These are phyloP conservation scores for Albugo laibachii DNA, from an alignment of 352 stramenopile genomes.

Conservation along the genomic window DNA sequence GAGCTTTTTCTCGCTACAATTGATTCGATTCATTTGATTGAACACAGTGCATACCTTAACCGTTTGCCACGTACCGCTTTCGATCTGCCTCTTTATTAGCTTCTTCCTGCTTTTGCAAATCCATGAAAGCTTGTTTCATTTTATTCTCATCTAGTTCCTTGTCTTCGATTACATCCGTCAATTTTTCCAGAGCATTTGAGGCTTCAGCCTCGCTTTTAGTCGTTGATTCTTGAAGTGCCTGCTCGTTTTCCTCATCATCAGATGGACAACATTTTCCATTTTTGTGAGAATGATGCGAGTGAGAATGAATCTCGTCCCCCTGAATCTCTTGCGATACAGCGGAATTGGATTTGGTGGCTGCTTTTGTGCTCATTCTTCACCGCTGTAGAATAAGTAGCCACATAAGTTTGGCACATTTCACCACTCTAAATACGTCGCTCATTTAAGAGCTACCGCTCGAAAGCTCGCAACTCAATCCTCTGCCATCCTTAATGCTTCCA, in stretches of 20 bases:
- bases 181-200: constrained; percentile 62
- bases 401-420: no score
- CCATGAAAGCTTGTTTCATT: constrained; percentile 66
- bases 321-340: no score
- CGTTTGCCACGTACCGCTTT: constrained; percentile 15
- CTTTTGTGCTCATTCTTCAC: no score
- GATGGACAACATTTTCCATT: no score
- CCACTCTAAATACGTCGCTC: no score
- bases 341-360: no score
- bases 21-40: neutral
- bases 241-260: constrained; percentile 28
- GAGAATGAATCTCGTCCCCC: no score
- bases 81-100: constrained; percentile 63
- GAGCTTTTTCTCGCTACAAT: constrained; percentile 43
- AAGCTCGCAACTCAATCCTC: no score
- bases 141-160: constrained; percentile 80
- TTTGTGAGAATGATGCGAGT: no score
- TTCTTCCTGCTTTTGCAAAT: constrained; percentile 60
- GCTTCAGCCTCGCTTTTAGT: constrained; percentile 69
- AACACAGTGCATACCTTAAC: neutral
- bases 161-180: constrained; percentile 70
- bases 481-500: no score
- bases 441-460: no score
- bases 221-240: constrained; percentile 20
- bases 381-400: no score